A percentile compares a stretch with the other conserved stretches of the same genome.
phyloP scores from a whole-genome alignment of 2,329 filamentous ascomycete genomes.

The Taxawa tesnikishii region DNA sequence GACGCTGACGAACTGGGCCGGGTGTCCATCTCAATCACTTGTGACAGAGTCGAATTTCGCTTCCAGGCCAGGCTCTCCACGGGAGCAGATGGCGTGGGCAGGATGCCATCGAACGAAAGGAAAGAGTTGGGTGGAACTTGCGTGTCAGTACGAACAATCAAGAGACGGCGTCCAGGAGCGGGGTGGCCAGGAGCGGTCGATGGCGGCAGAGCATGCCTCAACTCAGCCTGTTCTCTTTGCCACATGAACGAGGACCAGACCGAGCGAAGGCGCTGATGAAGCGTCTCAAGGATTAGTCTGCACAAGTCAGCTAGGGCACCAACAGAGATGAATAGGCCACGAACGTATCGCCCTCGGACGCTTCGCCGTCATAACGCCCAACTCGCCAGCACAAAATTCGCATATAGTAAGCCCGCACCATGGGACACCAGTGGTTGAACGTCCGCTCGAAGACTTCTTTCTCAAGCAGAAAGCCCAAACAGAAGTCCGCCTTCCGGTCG shows the following conservation, averaged over 20 bases:
- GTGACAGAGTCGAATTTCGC: conserved; percentile 19
- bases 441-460: conserved; percentile 65
- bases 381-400: conserved; percentile 82
- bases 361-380: conserved; percentile 59
- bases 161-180: conserved; percentile 70
- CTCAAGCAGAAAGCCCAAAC: conserved; percentile 62
- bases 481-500: conserved; percentile 56
- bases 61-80: conserved; percentile 21
- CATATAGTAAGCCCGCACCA: conserved; percentile 90
- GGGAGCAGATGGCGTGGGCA: conserved; percentile 20
- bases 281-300: conserved; percentile 57
- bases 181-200: conserved; percentile 75
- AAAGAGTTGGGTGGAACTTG: conserved; percentile 43
- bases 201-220: conserved; percentile 42
- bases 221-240: conserved; percentile 55
- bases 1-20: conserved; percentile 15
- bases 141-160: conserved; percentile 77
- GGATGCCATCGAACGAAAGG: conserved; percentile 51
- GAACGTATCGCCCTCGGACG: conserved; percentile 27
- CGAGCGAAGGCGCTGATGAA: conserved; percentile 55
- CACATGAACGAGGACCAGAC: conserved; percentile 72
- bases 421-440: conserved; percentile 91
- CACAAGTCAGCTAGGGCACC: no score
- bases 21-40: conserved; percentile 15
- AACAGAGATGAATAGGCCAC: no score